Conservation (phyloP, 148 eudicot genomes). For the Vaccinium corymbosum region DNA sequence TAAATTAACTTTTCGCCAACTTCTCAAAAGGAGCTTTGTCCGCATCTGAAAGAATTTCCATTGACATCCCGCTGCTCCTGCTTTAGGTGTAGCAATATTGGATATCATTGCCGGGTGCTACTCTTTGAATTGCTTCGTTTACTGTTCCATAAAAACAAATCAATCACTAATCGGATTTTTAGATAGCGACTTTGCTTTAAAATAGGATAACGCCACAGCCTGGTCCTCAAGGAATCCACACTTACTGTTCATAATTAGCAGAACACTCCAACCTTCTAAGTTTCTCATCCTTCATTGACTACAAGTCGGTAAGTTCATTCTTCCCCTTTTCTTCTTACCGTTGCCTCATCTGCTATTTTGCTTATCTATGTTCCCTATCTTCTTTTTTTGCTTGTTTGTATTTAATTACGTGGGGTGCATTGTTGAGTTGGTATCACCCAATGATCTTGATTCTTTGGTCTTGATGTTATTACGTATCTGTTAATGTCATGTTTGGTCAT, state of each 20-base stretch:
- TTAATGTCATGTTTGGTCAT: neutral
- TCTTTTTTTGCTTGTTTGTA: neutral
- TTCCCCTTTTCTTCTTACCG: neutral
- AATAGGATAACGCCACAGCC: neutral
- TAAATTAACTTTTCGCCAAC: neutral
- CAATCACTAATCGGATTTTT: neutral
- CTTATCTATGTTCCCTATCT: neutral
- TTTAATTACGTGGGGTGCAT: neutral
- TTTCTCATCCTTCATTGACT: neutral
- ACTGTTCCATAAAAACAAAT: neutral
- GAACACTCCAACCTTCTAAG: neutral
- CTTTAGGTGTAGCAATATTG: neutral
- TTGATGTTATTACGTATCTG: neutral
- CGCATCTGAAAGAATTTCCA: neutral
- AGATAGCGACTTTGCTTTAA: neutral
- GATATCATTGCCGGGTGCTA: neutral
- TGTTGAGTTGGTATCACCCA: neutral
- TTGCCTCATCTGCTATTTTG: neutral
- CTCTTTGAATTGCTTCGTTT: neutral
- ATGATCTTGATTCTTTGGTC: neutral
- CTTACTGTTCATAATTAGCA: neutral
- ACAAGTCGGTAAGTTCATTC: neutral
- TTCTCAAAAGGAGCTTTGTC: neutral
- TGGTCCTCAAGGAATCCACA: neutral
- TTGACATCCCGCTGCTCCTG: neutral